Percentiles rank a stretch among this genome's conserved stretches.
phyloP scores from a whole-genome alignment of 495 filamentous ascomycete genomes.

The Trichoderma reesei region DNA sequence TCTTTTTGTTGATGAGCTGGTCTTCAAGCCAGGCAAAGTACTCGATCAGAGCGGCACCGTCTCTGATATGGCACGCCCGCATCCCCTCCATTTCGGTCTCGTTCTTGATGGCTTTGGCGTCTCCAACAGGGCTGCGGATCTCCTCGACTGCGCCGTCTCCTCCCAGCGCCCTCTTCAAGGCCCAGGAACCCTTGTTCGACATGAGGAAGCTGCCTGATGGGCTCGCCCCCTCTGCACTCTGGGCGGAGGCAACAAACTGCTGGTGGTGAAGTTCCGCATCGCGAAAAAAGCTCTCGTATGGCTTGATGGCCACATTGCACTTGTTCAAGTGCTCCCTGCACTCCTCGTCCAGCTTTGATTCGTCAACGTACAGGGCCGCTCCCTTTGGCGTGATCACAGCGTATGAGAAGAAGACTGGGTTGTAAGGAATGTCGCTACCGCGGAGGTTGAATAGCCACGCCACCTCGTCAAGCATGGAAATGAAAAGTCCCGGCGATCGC shows the following conservation, averaged over 20 bases:
- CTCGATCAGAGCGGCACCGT: constrained; percentile 83
- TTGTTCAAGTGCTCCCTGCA: constrained; percentile 60
- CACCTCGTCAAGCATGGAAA: constrained; percentile 95
- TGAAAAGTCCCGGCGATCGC: constrained; percentile 76
- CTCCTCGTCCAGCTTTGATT: constrained; percentile 61
- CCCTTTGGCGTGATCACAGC: constrained; percentile 74
- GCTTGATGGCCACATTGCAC: constrained; percentile 61
- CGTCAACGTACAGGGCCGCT: constrained; percentile 78
- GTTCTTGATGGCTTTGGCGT: constrained; percentile 97
- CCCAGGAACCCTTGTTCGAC: constrained; percentile 90
- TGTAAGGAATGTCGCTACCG: constrained; percentile 95
- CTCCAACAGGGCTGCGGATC: constrained; percentile 75
- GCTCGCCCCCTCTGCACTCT: constrained; percentile 22
- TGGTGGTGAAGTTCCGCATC: constrained; percentile 57
- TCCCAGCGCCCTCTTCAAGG: constrained; percentile 74
- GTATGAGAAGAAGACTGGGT: constrained; percentile 98
- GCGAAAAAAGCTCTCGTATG: constrained; percentile 75
- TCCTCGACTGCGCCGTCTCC: constrained; percentile 86
- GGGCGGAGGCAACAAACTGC: constrained; percentile 27
- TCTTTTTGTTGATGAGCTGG: constrained; percentile 64
- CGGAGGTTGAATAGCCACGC: constrained; percentile 97
- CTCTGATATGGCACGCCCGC: constrained; percentile 86
- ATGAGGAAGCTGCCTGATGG: constrained; percentile 72
- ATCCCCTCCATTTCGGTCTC: constrained; percentile 85
- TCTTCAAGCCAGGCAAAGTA: constrained; percentile 98